These are phyloP conservation scores for Mallotus japonicus DNA, from an alignment of 441 rosid genomes.

Conservation along the genomic window DNA sequence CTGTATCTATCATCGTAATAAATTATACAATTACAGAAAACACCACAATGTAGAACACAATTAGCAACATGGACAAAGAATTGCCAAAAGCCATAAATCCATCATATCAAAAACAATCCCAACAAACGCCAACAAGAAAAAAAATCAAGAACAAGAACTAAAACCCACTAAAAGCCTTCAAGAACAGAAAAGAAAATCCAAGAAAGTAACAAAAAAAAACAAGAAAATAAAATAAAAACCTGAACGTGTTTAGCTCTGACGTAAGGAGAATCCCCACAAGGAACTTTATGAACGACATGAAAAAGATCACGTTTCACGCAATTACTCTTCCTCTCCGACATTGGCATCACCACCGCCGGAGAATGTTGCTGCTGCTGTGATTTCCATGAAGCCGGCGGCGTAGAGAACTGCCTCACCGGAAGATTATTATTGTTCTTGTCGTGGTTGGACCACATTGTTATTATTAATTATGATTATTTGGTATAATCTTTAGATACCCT, in stretches of 20 bases:
- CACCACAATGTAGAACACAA: too few species aligned
- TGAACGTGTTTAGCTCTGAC: constrained; percentile 82
- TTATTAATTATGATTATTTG: neutral
- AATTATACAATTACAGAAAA: neutral
- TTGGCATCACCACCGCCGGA: constrained; percentile 28
- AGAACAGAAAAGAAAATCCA: neutral
- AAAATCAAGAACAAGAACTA: neutral
- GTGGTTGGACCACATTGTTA: constrained; percentile 26
- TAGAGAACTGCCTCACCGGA: constrained; percentile 29
- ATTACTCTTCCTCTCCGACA: constrained; percentile 35
- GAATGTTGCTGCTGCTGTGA: constrained; percentile 21
- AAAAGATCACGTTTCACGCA: constrained; percentile 40
- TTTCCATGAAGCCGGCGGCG: constrained; percentile 41
- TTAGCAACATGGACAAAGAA: neutral
- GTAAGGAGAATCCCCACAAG: constrained; percentile 77
- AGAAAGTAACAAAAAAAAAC: constrained; percentile 6
- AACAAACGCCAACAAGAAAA: neutral
- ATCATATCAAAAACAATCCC: neutral
- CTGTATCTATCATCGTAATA: too few species aligned
- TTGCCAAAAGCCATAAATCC: neutral
- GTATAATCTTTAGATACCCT: neutral
- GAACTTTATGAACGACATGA: constrained; percentile 71
- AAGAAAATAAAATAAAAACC: constrained; percentile 27
- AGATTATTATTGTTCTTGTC: constrained; percentile 16
- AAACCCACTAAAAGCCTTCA: neutral